A percentile compares a stretch with the other conserved stretches of the same genome.
Evolutionary conservation across 106 monocot genomes (phyloP).

Genomic region (Dendrobium catenatum): DNA sequence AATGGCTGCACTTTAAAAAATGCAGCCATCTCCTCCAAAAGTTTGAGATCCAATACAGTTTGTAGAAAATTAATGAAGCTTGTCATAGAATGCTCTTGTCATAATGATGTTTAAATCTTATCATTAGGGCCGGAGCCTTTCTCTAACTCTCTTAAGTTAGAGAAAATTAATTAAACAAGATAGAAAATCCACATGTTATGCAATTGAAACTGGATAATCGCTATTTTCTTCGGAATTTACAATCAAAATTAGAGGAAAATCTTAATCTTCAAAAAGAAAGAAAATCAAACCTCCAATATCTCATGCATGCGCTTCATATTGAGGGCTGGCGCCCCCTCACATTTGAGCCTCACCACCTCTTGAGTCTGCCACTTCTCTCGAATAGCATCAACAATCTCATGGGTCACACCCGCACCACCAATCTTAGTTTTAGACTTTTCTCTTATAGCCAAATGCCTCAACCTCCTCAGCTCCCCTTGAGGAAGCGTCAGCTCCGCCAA

Average conservation of each 20-base stretch:
- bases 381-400: slow-evolving; percentile 70
- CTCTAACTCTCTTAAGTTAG: too few relatives aligned
- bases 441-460: slow-evolving; percentile 72
- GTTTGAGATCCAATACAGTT: too few relatives aligned
- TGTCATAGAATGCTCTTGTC: too few relatives aligned
- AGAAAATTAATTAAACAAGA: neutral
- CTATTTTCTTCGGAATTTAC: neutral
- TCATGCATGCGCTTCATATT: slow-evolving; percentile 95
- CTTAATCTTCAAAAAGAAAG: neutral
- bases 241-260: neutral
- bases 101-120: too few relatives aligned
- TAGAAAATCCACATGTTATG: neutral
- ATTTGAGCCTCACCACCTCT: slow-evolving; percentile 94
- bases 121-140: too few relatives aligned
- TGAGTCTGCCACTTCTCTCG: slow-evolving; percentile 66
- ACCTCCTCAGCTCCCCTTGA: slow-evolving; percentile 70
- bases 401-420: slow-evolving; percentile 69
- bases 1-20: too few relatives aligned
- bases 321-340: slow-evolving; percentile 67
- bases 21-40: too few relatives aligned
- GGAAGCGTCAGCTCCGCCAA: slow-evolving; percentile 85
- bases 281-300: slow-evolving; percentile 61
- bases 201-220: neutral
- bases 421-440: slow-evolving; percentile 76
- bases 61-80: too few relatives aligned